These are phyloP conservation scores for Haberlea rhodopensis DNA, from an alignment of 257 asterid species.

Conservation along the genomic window DNA sequence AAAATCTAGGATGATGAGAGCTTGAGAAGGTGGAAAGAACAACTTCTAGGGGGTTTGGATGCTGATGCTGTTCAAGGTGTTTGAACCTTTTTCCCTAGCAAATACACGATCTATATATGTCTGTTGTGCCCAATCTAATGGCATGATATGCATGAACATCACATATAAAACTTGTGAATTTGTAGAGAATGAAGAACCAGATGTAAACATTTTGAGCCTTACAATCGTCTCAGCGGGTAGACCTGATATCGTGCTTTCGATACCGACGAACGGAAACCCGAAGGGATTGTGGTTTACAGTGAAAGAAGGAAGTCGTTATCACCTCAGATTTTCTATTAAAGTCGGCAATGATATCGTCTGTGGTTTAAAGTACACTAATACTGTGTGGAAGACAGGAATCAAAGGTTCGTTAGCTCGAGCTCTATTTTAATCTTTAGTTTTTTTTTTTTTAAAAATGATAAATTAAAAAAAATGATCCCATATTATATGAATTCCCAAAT, in stretches of 20 bases:
- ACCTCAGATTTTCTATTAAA: constrained; percentile 37
- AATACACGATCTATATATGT: no score
- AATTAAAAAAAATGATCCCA: no score
- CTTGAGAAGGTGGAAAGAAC: constrained; percentile 57
- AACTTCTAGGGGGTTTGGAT: constrained; percentile 46
- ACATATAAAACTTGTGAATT: not conserved
- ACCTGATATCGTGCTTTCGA: constrained; percentile 37
- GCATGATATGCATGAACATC: not conserved
- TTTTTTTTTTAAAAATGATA: no score
- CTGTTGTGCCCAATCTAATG: no score
- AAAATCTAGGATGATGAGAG: constrained; percentile 48
- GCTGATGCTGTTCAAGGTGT: constrained; percentile 40
- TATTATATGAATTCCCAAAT: no score
- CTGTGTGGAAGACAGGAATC: constrained; percentile 54
- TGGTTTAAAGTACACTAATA: constrained; percentile 49
- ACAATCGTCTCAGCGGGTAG: constrained; percentile 37
- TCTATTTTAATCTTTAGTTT: no score
- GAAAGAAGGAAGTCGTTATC: constrained; percentile 47
- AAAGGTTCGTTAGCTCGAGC: constrained; percentile 38
- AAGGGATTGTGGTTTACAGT: constrained; percentile 53
- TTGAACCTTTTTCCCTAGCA: not conserved
- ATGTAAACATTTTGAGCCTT: constrained; percentile 45
- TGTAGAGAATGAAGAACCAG: constrained; percentile 47
- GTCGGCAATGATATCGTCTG: constrained; percentile 52
- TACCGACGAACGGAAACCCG: constrained; percentile 41